Conservation (phyloP, 2,329 filamentous ascomycete genomes). For the Trematosphaeria pertusa region DNA sequence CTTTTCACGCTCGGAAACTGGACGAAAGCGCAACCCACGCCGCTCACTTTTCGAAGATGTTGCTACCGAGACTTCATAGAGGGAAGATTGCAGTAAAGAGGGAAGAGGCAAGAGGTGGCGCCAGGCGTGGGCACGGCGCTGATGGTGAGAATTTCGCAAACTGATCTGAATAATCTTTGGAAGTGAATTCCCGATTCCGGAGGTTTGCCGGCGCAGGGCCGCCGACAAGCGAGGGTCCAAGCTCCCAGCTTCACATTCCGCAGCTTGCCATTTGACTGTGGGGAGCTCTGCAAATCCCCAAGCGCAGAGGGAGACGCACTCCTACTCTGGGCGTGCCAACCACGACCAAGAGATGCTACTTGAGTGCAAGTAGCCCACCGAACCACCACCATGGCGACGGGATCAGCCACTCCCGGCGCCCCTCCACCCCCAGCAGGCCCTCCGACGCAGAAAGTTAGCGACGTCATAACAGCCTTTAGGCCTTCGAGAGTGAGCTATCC, state of each 20-base stretch:
- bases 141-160: not conserved
- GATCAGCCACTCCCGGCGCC: slow-evolving; percentile 40
- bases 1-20: slow-evolving; percentile 4
- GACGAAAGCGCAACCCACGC: slow-evolving; percentile 3
- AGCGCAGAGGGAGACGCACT: not conserved
- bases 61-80: not conserved
- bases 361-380: slow-evolving; percentile 2
- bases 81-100: not conserved
- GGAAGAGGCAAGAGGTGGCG: no score
- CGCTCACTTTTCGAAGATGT: not conserved
- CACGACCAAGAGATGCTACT: slow-evolving; percentile 5
- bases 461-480: slow-evolving; percentile 78
- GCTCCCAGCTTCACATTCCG: not conserved
- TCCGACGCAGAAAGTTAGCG: slow-evolving; percentile 67
- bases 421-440: slow-evolving; percentile 43
- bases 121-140: no score
- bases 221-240: slow-evolving; percentile 7
- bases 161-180: slow-evolving; percentile 19
- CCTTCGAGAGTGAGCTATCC: slow-evolving; percentile 72
- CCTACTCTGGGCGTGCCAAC: not conserved
- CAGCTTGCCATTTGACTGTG: not conserved
- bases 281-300: not conserved
- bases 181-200: slow-evolving; percentile 24
- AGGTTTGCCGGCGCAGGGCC: slow-evolving; percentile 2
- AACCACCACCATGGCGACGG: slow-evolving; percentile 38